These are phyloP conservation scores for Ophiostoma pallidulum DNA, from an alignment of 2,329 filamentous ascomycete species.

Conservation along the genomic window DNA sequence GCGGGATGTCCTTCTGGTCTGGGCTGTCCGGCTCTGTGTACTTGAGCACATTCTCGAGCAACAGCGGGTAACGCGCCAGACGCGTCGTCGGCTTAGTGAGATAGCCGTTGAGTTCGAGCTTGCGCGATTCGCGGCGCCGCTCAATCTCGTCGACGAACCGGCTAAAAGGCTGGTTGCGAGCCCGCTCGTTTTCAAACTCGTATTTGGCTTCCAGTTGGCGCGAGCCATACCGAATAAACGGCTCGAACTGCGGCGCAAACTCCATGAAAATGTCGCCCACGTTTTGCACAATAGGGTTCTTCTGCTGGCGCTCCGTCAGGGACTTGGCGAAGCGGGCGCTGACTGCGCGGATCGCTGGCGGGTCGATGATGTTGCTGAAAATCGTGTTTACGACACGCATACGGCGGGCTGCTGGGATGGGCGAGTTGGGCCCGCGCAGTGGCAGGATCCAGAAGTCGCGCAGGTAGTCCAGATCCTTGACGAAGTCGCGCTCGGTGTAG, in stretches of 20 bases:
- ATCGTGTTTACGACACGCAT: constrained; percentile 90
- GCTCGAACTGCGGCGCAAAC: constrained; percentile 84
- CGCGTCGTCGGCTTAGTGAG: constrained; percentile 95
- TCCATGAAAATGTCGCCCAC: constrained; percentile 92
- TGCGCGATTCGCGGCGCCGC: constrained; percentile 88
- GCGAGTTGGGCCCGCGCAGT: constrained; percentile 69
- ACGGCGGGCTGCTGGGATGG: constrained; percentile 77
- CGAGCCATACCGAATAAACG: constrained; percentile 92
- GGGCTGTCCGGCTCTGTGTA: constrained; percentile 82
- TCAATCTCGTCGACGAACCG: constrained; percentile 97
- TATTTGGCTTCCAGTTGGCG: constrained; percentile 96
- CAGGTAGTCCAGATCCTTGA: constrained; percentile 96
- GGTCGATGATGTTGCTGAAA: constrained; percentile 89
- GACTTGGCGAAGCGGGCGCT: constrained; percentile 81
- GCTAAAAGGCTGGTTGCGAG: constrained; percentile 71
- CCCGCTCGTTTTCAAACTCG: constrained; percentile 94
- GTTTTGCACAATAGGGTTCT: constrained; percentile 76
- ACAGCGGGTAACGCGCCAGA: constrained; percentile 82
- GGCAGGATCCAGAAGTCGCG: constrained; percentile 98
- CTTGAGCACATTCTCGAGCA: constrained; percentile 86
- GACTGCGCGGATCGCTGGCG: constrained; percentile 71
- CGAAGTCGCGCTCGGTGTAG: constrained; percentile 97
- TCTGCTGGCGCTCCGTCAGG: constrained; percentile 85
- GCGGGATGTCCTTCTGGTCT: constrained; percentile 86
- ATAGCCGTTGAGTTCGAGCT: constrained; percentile 94